Conservation (phyloP, 2,329 filamentous ascomycete species). For the Catunica adiposa region DNA sequence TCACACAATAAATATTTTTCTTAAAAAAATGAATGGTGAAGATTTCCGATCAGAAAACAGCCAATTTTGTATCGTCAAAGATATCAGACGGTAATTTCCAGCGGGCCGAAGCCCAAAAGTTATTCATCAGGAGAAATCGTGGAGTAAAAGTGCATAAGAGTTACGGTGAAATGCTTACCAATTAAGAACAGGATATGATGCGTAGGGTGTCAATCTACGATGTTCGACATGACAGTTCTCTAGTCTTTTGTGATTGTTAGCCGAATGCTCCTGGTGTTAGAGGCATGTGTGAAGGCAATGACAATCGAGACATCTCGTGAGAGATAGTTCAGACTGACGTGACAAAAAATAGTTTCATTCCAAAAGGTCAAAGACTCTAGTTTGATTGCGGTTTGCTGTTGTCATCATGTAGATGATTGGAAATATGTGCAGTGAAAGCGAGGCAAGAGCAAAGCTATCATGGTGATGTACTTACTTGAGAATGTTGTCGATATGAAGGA, state of each 20-base stretch:
- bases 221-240: constrained; percentile 3
- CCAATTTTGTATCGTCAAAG: constrained; percentile 69
- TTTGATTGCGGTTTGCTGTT: constrained; percentile 77
- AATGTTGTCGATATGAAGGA: constrained; percentile 12
- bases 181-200: constrained; percentile 9
- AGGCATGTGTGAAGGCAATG: background rate
- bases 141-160: background rate
- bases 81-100: constrained; percentile 94
- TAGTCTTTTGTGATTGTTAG: constrained; percentile 5
- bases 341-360: constrained; percentile 73
- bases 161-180: constrained; percentile 7
- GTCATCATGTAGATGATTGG: constrained; percentile 46
- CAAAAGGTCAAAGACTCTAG: constrained; percentile 92
- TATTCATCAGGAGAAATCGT: constrained; percentile 35
- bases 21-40: background rate
- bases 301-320: constrained; percentile 8
- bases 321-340: constrained; percentile 72
- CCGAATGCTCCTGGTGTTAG: background rate
- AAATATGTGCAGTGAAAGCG: background rate
- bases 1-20: background rate
- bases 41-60: constrained; percentile 52
- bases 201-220: constrained; percentile 7
- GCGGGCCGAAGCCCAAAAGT: constrained; percentile 48
- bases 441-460: constrained; percentile 14
- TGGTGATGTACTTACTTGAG: constrained; percentile 19